Percentiles rank a stretch among this genome's conserved stretches.
Evolutionary conservation across 2,329 filamentous ascomycete genomes (phyloP).

Genomic region (Cytospora mali): DNA sequence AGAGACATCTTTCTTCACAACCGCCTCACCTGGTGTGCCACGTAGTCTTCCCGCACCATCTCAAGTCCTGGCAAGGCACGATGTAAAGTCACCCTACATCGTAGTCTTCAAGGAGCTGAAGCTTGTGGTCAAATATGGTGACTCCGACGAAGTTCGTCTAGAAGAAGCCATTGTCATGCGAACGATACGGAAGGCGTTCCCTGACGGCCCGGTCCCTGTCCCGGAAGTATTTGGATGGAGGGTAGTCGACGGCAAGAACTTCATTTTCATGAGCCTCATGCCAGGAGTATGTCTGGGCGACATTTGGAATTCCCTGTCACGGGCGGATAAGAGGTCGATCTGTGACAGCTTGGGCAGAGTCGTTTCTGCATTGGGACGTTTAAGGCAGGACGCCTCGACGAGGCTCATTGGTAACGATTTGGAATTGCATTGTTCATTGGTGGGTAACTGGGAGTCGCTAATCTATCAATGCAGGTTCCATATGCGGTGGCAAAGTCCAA

Average conservation of each 20-base stretch:
- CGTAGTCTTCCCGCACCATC: background rate
- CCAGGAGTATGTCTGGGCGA: background rate
- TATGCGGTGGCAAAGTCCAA: background rate
- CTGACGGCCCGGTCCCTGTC: background rate
- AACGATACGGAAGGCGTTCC: background rate
- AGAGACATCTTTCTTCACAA: background rate
- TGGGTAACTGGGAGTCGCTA: too few relatives aligned
- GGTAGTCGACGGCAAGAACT: background rate
- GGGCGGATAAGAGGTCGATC: background rate
- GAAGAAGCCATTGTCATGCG: conserved; percentile 2
- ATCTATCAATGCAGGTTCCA: background rate
- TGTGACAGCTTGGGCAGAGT: background rate
- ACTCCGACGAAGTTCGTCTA: background rate
- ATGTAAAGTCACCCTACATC: background rate
- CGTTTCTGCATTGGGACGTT: background rate
- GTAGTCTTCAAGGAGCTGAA: background rate
- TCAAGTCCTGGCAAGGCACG: background rate
- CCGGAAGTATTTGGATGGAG: background rate
- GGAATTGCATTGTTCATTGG: too few relatives aligned
- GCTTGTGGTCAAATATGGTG: background rate
- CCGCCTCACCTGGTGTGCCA: background rate
- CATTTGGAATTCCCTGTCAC: background rate
- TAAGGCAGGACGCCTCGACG: background rate
- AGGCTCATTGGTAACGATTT: background rate
- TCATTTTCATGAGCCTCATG: conserved; percentile 1